These are phyloP conservation scores for Teunomyces stri DNA, from an alignment of 805 yeast species.

Conservation along the genomic window DNA sequence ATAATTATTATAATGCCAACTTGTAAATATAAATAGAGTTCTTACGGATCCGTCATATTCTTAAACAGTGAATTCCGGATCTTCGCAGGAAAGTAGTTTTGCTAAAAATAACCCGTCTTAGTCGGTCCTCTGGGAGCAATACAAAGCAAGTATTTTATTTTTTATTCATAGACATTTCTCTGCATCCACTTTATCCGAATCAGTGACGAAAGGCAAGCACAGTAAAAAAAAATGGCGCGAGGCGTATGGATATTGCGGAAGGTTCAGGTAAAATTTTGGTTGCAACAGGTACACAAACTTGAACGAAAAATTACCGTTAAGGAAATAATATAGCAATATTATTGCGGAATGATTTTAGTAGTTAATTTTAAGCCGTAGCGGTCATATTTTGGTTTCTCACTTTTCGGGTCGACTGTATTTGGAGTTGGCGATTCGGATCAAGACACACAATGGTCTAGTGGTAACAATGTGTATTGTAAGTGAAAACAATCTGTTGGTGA, in stretches of 20 bases:
- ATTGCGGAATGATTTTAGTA: no score
- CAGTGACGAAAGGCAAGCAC: neutral
- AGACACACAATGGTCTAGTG: no score
- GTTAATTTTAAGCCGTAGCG: no score
- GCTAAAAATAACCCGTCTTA: neutral
- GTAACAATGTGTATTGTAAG: no score
- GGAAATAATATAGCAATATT: neutral
- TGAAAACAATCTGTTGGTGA: no score
- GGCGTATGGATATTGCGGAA: neutral
- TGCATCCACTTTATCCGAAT: slow-evolving; percentile 1
- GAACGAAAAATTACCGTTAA: neutral
- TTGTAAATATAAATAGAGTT: neutral
- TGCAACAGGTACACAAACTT: neutral
- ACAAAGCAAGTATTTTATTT: neutral
- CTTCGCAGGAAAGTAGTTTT: neutral
- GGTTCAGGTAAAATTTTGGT: neutral
- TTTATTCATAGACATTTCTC: neutral
- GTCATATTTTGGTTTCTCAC: no score
- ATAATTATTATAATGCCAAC: neutral
- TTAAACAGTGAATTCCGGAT: neutral
- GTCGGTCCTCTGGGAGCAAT: neutral
- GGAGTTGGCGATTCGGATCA: no score
- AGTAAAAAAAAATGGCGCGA: neutral
- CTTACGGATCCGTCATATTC: no score
- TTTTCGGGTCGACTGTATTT: no score